Base-by-base conservation (phyloP, 2,329 filamentous ascomycete species). In the Scolecobasidium constrictum region DNA sequence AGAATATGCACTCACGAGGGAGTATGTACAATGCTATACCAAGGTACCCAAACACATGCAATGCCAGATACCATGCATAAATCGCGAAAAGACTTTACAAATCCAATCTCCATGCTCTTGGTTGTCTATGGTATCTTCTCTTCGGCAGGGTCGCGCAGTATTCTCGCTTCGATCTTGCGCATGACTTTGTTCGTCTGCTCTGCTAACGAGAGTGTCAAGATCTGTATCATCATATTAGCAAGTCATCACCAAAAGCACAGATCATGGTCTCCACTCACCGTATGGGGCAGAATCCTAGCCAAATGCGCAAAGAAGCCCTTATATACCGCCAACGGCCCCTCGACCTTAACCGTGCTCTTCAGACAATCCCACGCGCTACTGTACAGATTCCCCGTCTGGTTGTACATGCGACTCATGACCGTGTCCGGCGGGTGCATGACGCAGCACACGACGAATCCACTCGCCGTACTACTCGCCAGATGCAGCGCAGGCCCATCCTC, bases 351-450 rank as follows among this genome's bases (percentile, higher is more conserved):
- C 0, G 92, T 98, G 67, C 94, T 88, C 59, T 75, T 77, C 47
- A 96, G 65, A 60, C 92, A 98, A 65, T 98, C 92, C 49, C 94
- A 84, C 4, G 93, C 86, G 46, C 88, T 84, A 52, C 75, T 81
- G 71, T 98, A 98, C n/a, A 98, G 73, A 59, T 95, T 94, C 41
- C 92, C 92, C 48, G 88, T 94, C 63, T 98, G 92, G 69, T 98
- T 98, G 72, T 98, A 98, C 71, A 98, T 81, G 49, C 92, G 83
- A 48, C 86, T 92, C 92, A 98, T 98, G 65, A 98, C 85, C 4
- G 92, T 98, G 62, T 98, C 92, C 75, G 92, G 92, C 42, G 92
- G 92, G 57, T 98, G 92, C 92, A 98, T 98, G 49, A 96, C 81
- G 53, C 85, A 86, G 68, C 92, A 98, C 15, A 98, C 92, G 11